Evolutionary conservation across 164 flowering plant genomes (phyloP), one percentile per base, ranked within the genome.

Genomic region (Sedum album): DNA sequence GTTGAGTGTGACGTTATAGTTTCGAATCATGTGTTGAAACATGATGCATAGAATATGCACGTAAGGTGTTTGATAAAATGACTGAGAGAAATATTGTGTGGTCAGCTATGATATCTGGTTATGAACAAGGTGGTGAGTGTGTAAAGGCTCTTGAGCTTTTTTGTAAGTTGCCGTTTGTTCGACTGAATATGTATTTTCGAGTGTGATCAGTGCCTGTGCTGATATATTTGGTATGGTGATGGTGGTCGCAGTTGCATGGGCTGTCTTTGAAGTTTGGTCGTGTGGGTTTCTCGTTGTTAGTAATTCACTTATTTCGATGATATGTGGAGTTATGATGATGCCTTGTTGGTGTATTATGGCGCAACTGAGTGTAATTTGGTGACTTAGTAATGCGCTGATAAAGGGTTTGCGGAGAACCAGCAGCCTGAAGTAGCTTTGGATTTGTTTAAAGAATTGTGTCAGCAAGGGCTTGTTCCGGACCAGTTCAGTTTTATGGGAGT

Each of bases 71-170:
- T 30, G 86, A 85, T 26, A 85, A 84, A 73, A 89, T 87, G 91
- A 39, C 85, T 21, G 73, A 82, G 1, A 76, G 79, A 78, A 89
- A 87, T 68, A 71, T 89, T 2, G 90, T 87, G 1, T 90, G 94
- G 94, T 84, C 92, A 0, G 88, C 90, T 48, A 73, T 90, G 76
- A 83, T 88, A 23, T 84, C 94, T 42, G 96, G 94, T 9, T 83
- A 78, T 75, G 81, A 77, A 68, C 96, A 88, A 63, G 73, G 70
- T 6, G 80, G 82, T 28, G 44, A 78, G 42, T 84, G 80, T 20
- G 18, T 9, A 0, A 51, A 71, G 75, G 88, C 90, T 0, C 73
- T 90, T 33, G 51, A 73, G 23, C 76, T 85, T 15, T 84, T 78
- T 69, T 69, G 80, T 3, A 60, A 69, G 48, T 66, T 86, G 80